Percentiles rank a stretch among this genome's conserved stretches.
Evolutionary conservation across 2,329 filamentous ascomycete species (phyloP).

Genomic region (Alternaria consortialis): DNA sequence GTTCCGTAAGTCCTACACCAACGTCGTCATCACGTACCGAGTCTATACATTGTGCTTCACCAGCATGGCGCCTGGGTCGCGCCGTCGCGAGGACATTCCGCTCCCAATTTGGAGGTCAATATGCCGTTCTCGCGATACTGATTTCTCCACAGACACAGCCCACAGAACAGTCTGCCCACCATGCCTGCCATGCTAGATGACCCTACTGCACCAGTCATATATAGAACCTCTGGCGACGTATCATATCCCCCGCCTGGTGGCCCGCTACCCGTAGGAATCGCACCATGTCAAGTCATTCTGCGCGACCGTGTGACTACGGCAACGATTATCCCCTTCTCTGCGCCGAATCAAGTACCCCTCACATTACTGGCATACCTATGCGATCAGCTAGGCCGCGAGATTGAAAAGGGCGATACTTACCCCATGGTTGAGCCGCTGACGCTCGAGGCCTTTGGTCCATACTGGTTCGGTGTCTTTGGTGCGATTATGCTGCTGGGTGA

Average conservation of each 20-base stretch:
- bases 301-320: conserved; percentile 85
- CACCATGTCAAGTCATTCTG: conserved; percentile 79
- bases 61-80: conserved; percentile 1
- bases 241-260: conserved; percentile 72
- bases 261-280: conserved; percentile 72
- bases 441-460: conserved; percentile 77
- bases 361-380: conserved; percentile 80
- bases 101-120: conserved; percentile 8
- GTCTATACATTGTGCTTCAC: background rate
- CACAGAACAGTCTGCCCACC: conserved; percentile 34
- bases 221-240: conserved; percentile 71
- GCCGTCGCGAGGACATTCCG: conserved; percentile 3
- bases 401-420: conserved; percentile 91
- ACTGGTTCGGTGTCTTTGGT: conserved; percentile 92
- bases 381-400: conserved; percentile 87
- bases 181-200: conserved; percentile 86
- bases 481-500: conserved; percentile 87
- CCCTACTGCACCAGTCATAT: conserved; percentile 73
- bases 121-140: conserved; percentile 10
- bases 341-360: conserved; percentile 77
- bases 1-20: conserved; percentile 23
- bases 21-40: conserved; percentile 1
- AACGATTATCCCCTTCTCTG: conserved; percentile 83
- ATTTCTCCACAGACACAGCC: conserved; percentile 3
- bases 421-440: conserved; percentile 83